Evolutionary conservation across 306 rosid species (phyloP), one percentile per base, ranked within the genome.

Genomic region (Trichosanthes truncata): DNA sequence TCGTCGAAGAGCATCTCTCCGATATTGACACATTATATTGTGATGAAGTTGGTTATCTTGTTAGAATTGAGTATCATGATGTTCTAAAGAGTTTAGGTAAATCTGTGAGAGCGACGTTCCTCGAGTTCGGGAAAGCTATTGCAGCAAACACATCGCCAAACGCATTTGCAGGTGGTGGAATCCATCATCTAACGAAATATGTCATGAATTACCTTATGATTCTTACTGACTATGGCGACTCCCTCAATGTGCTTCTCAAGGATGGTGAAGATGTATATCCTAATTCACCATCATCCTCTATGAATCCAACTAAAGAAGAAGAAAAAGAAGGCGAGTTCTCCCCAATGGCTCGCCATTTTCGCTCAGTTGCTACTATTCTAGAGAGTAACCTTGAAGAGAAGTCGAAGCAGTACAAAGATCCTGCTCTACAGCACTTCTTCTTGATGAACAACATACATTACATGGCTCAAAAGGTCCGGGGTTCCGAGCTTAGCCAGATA

Each of bases 401-500:
- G 85, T 83, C 94, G 41, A 89, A 86, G 83, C 85, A 90, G 68
- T 94, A 89, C 81, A 89, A 38, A 82, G 98, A 92, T 12, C 56
- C 78, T 59, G 83, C 94, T 11, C 85, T 92, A 86, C 98, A 94
- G 84, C 92, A 89, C 63, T 75, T 94, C 80, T 94, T 94, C 90
- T 84, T 92, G 84, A 94, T 92, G 97, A 94, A 92, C 89, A 94
- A 94, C 86, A 78, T 89, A 33, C 93, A 89, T 73, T 94, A 94
- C 77, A 94, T 94, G 98, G 94, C 96, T 79, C 88, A 89, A 82
- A 94, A 92, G 86, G 98, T 89, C 25, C 91, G 90, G 68, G 94
- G 93, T 21, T 81, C 89, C 10, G 97, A 94, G 52, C 93, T 94
- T 11, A 83, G 89, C 87, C 78, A 79, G 53, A 35, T 87, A 29